A percentile compares a stretch with the other conserved stretches of the same genome.
Evolutionary conservation across 495 filamentous ascomycete genomes (phyloP).

Genomic region (Xylaria grammica): DNA sequence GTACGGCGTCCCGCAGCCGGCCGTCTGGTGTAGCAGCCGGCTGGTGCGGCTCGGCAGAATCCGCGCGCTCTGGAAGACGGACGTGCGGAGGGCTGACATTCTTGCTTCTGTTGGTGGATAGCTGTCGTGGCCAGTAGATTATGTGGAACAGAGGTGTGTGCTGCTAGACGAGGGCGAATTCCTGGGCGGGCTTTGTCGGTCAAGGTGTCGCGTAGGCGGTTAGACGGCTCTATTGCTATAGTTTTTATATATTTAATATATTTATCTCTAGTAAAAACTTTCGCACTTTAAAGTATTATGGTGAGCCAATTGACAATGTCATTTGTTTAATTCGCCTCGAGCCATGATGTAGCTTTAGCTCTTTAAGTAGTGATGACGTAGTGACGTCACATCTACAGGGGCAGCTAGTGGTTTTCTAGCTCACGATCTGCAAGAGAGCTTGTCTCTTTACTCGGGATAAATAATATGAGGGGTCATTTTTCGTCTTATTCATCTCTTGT

Average conservation of each 20-base stretch:
- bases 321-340: background rate
- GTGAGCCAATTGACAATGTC: background rate
- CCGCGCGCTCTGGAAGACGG: slow-evolving; percentile 23
- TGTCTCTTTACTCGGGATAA: too few species aligned
- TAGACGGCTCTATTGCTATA: background rate
- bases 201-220: too few species aligned
- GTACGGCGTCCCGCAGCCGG: slow-evolving; percentile 28
- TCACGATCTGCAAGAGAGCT: too few species aligned
- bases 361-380: slow-evolving; percentile 17
- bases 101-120: too few species aligned
- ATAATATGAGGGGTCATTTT: too few species aligned
- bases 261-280: too few species aligned
- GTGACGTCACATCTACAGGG: slow-evolving; percentile 18
- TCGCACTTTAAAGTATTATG: background rate
- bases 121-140: background rate
- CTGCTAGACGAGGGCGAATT: too few species aligned
- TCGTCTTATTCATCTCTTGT: too few species aligned
- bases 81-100: slow-evolving; percentile 26
- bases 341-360: slow-evolving; percentile 5
- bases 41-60: slow-evolving; percentile 20
- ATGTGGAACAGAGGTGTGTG: background rate
- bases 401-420: too few species aligned
- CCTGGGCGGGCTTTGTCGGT: too few species aligned
- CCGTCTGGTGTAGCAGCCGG: slow-evolving; percentile 32
- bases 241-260: background rate